Conservation (phyloP, 495 filamentous ascomycete species). For the Barbatosphaeria neglecta region DNA sequence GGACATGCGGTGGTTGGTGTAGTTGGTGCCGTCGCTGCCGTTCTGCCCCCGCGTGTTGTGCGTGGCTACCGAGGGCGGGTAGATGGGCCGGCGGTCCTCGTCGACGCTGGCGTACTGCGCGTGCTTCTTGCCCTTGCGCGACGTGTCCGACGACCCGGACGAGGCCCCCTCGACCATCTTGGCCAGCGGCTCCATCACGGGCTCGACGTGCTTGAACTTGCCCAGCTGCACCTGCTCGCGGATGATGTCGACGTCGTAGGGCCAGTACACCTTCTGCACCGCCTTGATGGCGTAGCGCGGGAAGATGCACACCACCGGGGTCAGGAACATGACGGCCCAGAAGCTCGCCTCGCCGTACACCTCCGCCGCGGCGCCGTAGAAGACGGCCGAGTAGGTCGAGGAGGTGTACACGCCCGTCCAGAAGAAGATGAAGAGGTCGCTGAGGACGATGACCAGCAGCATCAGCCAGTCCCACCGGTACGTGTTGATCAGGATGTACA, state of each 20-base stretch:
- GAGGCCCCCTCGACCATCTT: conserved; percentile 23
- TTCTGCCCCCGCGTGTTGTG: conserved; percentile 79
- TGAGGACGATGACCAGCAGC: conserved; percentile 64
- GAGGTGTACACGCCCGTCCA: conserved; percentile 92
- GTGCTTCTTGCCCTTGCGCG: conserved; percentile 50
- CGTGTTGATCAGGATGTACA: conserved; percentile 90
- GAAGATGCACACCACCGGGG: conserved; percentile 64
- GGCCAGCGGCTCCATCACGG: conserved; percentile 1
- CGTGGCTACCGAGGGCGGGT: conserved; percentile 75
- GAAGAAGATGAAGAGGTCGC: conserved; percentile 80
- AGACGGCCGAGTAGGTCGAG: conserved; percentile 48
- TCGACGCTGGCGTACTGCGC: conserved; percentile 49
- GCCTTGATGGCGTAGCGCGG: conserved; percentile 78
- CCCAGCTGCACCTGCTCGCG: conserved; percentile 80
- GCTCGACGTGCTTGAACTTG: conserved; percentile 44
- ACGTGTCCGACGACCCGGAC: conserved; percentile 25
- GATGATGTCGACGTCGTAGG: conserved; percentile 88
- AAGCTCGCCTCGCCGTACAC: conserved; percentile 73
- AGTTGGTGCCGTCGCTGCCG: conserved; percentile 88
- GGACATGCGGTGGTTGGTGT: conserved; percentile 57
- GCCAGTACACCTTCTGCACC: conserved; percentile 85
- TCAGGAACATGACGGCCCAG: conserved; percentile 71
- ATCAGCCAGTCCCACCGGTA: conserved; percentile 98
- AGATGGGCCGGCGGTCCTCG: conserved; percentile 81
- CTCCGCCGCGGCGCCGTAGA: conserved; percentile 68